Conservation (phyloP, 1,139 yeast genomes). For the Hemisphaericaspora subhashii region DNA sequence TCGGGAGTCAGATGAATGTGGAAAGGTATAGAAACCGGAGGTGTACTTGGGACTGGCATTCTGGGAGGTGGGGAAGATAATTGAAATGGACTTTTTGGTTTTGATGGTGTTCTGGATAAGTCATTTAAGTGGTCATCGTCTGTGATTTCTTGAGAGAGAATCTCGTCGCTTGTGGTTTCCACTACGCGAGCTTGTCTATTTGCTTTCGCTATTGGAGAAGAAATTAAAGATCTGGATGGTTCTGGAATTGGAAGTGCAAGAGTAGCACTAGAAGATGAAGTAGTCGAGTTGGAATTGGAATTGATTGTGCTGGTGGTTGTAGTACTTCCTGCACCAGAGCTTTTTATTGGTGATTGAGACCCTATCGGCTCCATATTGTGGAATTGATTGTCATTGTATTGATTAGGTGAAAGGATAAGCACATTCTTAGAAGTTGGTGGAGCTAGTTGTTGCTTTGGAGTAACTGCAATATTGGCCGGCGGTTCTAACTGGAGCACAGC, state of each 20-base stretch:
- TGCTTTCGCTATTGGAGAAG: slow-evolving; percentile 46
- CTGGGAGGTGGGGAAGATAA: slow-evolving; percentile 38
- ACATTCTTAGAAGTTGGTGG: slow-evolving; percentile 25
- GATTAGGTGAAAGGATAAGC: slow-evolving; percentile 43
- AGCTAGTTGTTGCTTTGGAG: slow-evolving; percentile 15
- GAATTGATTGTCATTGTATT: slow-evolving; percentile 37
- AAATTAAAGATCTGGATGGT: slow-evolving; percentile 25
- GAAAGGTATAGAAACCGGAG: slow-evolving; percentile 11
- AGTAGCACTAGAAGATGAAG: no score
- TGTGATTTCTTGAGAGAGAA: slow-evolving; percentile 7
- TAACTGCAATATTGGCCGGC: slow-evolving; percentile 20
- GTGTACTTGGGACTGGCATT: slow-evolving; percentile 32
- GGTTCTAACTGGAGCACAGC: slow-evolving; percentile 19
- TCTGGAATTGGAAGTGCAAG: neutral
- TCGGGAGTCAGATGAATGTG: neutral
- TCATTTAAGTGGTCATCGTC: neutral
- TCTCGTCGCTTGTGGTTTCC: slow-evolving; percentile 22
- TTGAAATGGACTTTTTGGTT: slow-evolving; percentile 5
- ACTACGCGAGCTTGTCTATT: slow-evolving; percentile 51
- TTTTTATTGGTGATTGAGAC: slow-evolving; percentile 12
- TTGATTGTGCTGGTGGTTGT: slow-evolving; percentile 2
- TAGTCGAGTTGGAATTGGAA: slow-evolving; percentile 3
- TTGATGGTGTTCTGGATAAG: slow-evolving; percentile 3
- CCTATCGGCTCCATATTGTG: slow-evolving; percentile 23
- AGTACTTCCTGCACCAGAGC: slow-evolving; percentile 3